Base-by-base conservation (phyloP, 2,329 filamentous ascomycete genomes). In the Rasamsonia emersonii region DNA sequence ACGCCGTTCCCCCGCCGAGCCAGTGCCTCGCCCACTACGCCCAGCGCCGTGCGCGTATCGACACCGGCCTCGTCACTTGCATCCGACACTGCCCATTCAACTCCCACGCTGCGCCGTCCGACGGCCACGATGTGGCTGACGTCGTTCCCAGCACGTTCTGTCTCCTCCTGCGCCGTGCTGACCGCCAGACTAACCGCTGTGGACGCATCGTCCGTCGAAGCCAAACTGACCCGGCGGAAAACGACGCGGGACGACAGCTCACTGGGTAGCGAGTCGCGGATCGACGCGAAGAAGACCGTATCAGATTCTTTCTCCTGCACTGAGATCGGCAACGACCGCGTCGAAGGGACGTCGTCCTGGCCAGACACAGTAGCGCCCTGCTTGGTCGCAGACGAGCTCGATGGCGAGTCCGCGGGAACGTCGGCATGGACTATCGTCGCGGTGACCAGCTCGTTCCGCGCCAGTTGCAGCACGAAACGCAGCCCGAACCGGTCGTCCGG, bases 401-500 rank as follows among this genome's bases (percentile, higher is more conserved):
- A 37, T 32, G 32, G 36, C 33, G 10, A 27, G 24, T 15, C 17
- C 9, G n/a, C 15, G 2, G 38, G 40, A 18, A 50, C 56, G 15
- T 56, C 59, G 16, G 84, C 67, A 39, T 78, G 77, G 1, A 82
- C 65, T 18, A 95, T 71, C 0, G 83, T 89, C 0, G 79, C 84
- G 0, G 84, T 88, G 16, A 94, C 76, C 25, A 82, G 75, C 3
- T 75, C 71, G 47, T 86, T 91, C 53, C 80, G 77, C 1, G 80
- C 84, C 1, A 98, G 70, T 50, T 95, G 89, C 3, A 96, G 68
- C 3, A 89, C 81, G 15, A 96, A 74, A 1, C 79, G 70, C 1
- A 96, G 68, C 0, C 86, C 88, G 4, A 80, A 75, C 5, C 77
- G 73, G 49, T 95, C 89, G 50, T 98, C 91, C 1, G 68, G 63